Evolutionary conservation across 2,329 filamentous ascomycete species (phyloP).

Genomic region (Aspergillus fructus): DNA sequence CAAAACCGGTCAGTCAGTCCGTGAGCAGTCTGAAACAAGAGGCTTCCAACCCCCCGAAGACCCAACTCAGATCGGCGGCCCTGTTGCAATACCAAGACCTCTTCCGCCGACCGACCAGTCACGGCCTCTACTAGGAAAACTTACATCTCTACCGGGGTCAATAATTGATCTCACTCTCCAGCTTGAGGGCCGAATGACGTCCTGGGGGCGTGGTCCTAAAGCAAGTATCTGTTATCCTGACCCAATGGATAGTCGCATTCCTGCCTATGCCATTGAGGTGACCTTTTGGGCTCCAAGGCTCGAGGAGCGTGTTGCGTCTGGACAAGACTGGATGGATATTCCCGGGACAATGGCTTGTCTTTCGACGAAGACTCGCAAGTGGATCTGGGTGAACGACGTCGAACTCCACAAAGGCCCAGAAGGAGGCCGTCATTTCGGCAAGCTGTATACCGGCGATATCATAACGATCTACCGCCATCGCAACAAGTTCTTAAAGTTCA

Average conservation of each 20-base stretch:
- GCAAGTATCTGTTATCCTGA: constrained; percentile 69
- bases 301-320: constrained; percentile 57
- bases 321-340: constrained; percentile 56
- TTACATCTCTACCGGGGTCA: constrained; percentile 67
- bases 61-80: constrained; percentile 2
- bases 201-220: constrained; percentile 71
- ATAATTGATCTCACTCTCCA: constrained; percentile 62
- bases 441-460: constrained; percentile 73
- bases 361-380: constrained; percentile 73
- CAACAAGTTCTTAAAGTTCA: constrained; percentile 41
- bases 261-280: constrained; percentile 78
- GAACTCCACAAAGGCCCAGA: constrained; percentile 58
- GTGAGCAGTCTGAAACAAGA: constrained; percentile 21
- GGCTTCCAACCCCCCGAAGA: constrained; percentile 16
- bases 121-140: constrained; percentile 56
- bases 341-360: constrained; percentile 67
- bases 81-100: constrained; percentile 10
- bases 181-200: constrained; percentile 66
- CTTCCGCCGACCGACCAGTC: constrained; percentile 33
- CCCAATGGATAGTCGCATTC: constrained; percentile 66
- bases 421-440: constrained; percentile 59
- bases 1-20: constrained; percentile 38
- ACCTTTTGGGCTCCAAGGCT: constrained; percentile 70
- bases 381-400: constrained; percentile 76
- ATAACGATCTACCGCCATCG: constrained; percentile 66